A percentile compares a stretch with the other conserved stretches of the same genome.
Conservation (phyloP, 2,329 filamentous ascomycete species). For the Penicillium vulpinum region DNA sequence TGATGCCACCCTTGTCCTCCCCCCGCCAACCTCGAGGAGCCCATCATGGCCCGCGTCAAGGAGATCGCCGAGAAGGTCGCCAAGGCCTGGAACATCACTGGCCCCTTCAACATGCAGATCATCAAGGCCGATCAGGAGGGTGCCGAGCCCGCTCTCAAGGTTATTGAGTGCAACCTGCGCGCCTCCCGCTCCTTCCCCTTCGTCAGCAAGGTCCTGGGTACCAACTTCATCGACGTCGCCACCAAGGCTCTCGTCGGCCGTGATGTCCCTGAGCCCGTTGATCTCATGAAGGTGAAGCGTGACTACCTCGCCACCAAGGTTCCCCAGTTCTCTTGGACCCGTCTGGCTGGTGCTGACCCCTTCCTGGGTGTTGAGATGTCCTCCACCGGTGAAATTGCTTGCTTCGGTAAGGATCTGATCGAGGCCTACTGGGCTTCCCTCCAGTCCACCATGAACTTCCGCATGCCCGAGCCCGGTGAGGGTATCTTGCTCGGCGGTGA, state of each 20-base stretch:
- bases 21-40: slow-evolving; percentile 73
- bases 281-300: slow-evolving; percentile 85
- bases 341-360: slow-evolving; percentile 92
- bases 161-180: slow-evolving; percentile 97
- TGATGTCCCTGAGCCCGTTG: slow-evolving; percentile 77
- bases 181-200: slow-evolving; percentile 98
- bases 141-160: slow-evolving; percentile 77
- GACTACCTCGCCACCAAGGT: slow-evolving; percentile 97
- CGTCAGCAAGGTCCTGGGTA: slow-evolving; percentile 92
- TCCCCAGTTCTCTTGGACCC: slow-evolving; percentile 98
- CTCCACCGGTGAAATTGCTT: slow-evolving; percentile 95
- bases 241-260: slow-evolving; percentile 87
- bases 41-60: slow-evolving; percentile 83
- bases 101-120: slow-evolving; percentile 99
- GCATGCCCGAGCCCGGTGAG: slow-evolving; percentile 88
- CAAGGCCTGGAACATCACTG: slow-evolving; percentile 94
- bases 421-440: slow-evolving; percentile 98
- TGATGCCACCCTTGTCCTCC: slow-evolving; percentile 94
- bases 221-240: slow-evolving; percentile 94
- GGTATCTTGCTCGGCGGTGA: slow-evolving; percentile 94
- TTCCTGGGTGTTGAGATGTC: slow-evolving; percentile 98
- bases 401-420: slow-evolving; percentile 92
- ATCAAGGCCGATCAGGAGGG: slow-evolving; percentile 85
- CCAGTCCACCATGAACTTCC: slow-evolving; percentile 99
- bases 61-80: slow-evolving; percentile 95